Conservation (phyloP, 768 basidiomycete genomes). For the Tricholoma flavovirens region DNA sequence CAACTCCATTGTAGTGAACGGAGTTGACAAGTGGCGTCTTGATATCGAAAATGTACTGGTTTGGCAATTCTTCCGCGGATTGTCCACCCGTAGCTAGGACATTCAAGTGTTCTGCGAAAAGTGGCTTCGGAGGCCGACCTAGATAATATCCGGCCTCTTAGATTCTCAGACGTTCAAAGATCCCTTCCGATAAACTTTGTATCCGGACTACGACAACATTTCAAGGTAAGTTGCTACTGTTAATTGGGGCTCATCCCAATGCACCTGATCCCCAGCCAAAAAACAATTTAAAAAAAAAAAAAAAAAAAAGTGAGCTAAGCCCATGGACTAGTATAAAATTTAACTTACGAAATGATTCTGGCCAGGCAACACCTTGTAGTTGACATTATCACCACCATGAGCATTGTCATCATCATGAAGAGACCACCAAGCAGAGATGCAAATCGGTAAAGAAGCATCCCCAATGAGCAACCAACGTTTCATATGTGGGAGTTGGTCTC, state of each 20-base stretch:
- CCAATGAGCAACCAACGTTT: neutral
- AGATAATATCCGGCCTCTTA: neutral
- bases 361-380: neutral
- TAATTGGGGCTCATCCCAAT: neutral
- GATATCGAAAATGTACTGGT: neutral
- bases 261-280: neutral
- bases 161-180: too few species aligned
- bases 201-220: neutral
- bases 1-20: constrained; percentile 24
- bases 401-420: neutral
- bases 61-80: too few species aligned
- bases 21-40: neutral
- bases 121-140: neutral
- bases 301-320: neutral
- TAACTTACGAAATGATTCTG: neutral
- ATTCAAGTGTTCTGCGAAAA: too few species aligned
- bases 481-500: neutral
- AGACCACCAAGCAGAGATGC: neutral
- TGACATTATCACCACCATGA: neutral
- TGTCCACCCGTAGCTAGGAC: too few species aligned
- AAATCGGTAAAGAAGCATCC: neutral
- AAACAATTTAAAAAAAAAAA: too few species aligned
- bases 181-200: neutral
- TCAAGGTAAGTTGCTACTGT: neutral
- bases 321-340: neutral